A percentile compares a stretch with the other conserved stretches of the same genome.
Conservation (phyloP, 1,139 yeast species). For the Suhomyces wounanorum region DNA sequence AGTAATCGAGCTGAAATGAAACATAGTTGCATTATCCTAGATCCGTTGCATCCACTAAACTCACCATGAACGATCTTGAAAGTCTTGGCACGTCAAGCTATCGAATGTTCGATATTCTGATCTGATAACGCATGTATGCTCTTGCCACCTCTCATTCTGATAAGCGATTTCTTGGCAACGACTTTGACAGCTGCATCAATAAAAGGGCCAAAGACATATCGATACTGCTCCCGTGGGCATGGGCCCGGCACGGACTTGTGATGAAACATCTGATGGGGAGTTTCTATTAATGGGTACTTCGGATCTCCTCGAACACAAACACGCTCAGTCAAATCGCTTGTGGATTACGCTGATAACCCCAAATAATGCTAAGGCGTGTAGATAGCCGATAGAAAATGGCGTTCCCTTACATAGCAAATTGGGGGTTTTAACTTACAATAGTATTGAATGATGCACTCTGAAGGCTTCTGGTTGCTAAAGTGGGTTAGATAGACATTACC, state of each 20-base stretch:
- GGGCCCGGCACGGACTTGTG: background rate
- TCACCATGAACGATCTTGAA: background rate
- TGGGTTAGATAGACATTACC: no score
- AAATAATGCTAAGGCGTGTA: background rate
- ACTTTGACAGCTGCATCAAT: background rate
- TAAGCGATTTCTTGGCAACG: background rate
- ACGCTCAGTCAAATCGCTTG: background rate
- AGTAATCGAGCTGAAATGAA: background rate
- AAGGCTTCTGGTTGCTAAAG: background rate
- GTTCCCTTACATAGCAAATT: background rate
- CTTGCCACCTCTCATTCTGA: background rate
- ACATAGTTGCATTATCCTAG: background rate
- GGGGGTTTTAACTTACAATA: background rate
- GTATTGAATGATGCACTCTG: no score
- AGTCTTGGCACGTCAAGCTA: background rate
- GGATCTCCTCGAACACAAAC: background rate
- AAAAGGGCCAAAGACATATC: no score
- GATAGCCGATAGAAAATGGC: background rate
- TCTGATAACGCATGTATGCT: background rate
- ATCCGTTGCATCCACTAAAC: background rate
- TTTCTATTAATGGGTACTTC: background rate
- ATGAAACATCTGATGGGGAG: background rate
- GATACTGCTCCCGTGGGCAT: no score
- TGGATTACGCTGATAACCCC: background rate
- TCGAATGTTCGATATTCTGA: background rate